Conservation (phyloP, 1,284 basidiomycete genomes). For the Microbotryum violaceum region DNA sequence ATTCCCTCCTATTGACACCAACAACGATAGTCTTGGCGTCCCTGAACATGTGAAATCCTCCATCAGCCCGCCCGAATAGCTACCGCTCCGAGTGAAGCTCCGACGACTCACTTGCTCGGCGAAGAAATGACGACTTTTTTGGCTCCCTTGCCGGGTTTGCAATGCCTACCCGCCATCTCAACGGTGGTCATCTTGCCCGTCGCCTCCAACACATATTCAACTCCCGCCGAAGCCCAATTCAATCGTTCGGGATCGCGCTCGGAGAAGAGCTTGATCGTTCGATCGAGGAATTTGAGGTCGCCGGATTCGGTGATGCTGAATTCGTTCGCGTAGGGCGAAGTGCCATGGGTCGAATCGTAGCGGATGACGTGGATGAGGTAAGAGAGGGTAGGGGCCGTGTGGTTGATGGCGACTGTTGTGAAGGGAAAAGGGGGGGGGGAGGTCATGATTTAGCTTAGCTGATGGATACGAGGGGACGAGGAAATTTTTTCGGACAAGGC, state of each 20-base stretch:
- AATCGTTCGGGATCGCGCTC: constrained; percentile 41
- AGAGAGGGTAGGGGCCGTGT: constrained; percentile 42
- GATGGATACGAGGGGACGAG: too few species aligned
- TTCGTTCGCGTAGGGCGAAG: constrained; percentile 33
- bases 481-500: too few species aligned
- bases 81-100: constrained; percentile 10
- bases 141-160: constrained; percentile 36
- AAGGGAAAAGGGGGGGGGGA: constrained; percentile 26
- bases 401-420: constrained; percentile 44
- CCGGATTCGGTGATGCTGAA: constrained; percentile 37
- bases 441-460: constrained; percentile 26
- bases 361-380: constrained; percentile 31
- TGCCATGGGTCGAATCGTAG: constrained; percentile 44
- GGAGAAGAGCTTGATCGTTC: constrained; percentile 41
- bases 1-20: constrained; percentile 43
- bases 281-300: constrained; percentile 39
- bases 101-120: constrained; percentile 39
- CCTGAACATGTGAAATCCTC: neutral
- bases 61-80: neutral
- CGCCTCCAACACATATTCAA: constrained; percentile 42
- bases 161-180: constrained; percentile 32
- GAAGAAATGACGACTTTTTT: constrained; percentile 45
- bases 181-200: constrained; percentile 42
- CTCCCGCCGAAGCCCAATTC: constrained; percentile 41
- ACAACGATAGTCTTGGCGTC: constrained; percentile 38